Evolutionary conservation across 2,329 filamentous ascomycete species (phyloP), one percentile per base, ranked within the genome.

Genomic region (Sclerotinia borealis): DNA sequence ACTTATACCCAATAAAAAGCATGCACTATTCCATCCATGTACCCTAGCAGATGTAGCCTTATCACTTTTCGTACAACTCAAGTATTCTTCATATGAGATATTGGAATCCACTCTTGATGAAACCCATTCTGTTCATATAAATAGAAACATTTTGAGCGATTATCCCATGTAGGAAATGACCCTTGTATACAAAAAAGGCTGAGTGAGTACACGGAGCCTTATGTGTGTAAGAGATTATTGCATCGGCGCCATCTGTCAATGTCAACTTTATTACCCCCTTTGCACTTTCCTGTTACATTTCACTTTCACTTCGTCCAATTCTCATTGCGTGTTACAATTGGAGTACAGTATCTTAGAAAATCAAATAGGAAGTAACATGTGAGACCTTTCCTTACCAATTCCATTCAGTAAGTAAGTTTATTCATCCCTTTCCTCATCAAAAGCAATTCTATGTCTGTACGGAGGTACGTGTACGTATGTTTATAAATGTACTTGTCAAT

Each of bases 1-100:
- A 56, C n/a, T n/a, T n/a, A 64, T 61, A 64, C 62, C 62, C 62
- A 61, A 64, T 64, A 29, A 59, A 41, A 64, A 49, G 27, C 17
- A 62, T 47, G 50, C 22, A 56, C 19, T 31, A 22, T 37, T n/a
- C 31, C 25, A 34, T 29, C 25, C 31, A 27, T 58, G 17, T 58
- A 58, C 54, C 54, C 54, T 41, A n/a, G 29, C 54, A n/a, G 29
- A 45, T 58, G 27, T 58, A 34, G 39, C 54, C 54, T 58, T 27
- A 22, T 58, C 39, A 10, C 10, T 41, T 11, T 31, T 43, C 34
- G n/a, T n/a, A n/a, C n/a, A n/a, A n/a, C n/a, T n/a, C n/a, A n/a
- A n/a, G 34, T 54, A 39, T 39, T 10, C 31, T 60, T n/a, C 5
- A 25, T 39, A 27, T n/a, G 36, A 13, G n/a, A 29, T 17, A 60